Evolutionary conservation across 75 land plant species (phyloP).

Genomic region (Larix kaempferi): DNA sequence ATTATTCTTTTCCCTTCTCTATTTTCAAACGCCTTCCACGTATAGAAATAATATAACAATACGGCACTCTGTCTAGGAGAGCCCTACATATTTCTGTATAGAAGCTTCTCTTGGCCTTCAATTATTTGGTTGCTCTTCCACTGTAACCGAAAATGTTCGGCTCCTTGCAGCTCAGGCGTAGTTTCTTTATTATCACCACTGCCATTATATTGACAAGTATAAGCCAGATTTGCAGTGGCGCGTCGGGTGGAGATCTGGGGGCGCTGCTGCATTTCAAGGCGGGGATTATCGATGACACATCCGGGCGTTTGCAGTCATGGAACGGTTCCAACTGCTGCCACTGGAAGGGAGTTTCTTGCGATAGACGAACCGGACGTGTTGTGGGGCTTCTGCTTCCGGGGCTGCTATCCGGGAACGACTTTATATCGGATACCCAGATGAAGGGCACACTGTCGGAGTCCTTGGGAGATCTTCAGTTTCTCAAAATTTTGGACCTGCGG

Average conservation of each 20-base stretch:
- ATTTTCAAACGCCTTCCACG: too few relatives aligned
- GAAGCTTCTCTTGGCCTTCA: too few relatives aligned
- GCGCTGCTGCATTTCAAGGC: conserved; percentile 41
- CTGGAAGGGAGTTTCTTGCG: conserved; percentile 53
- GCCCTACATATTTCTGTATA: too few relatives aligned
- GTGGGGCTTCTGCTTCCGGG: conserved; percentile 34
- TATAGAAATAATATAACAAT: too few relatives aligned
- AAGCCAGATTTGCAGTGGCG: too few relatives aligned
- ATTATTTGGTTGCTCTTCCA: too few relatives aligned
- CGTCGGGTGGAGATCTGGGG: conserved; percentile 14
- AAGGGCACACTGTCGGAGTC: conserved; percentile 39
- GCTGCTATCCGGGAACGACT: conserved; percentile 16
- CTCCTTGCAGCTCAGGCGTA: too few relatives aligned
- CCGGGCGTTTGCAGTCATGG: conserved; percentile 33
- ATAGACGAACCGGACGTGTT: conserved; percentile 30
- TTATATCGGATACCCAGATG: conserved; percentile 28
- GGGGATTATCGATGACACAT: conserved; percentile 33
- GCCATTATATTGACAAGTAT: too few relatives aligned
- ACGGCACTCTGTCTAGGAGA: too few relatives aligned
- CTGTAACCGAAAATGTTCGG: too few relatives aligned
- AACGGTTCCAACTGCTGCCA: conserved; percentile 16
- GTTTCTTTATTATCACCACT: too few relatives aligned
- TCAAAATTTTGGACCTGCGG: conserved; percentile 43
- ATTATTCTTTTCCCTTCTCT: too few relatives aligned
- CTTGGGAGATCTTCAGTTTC: conserved; percentile 42